Evolutionary conservation across 345 rosid genomes (phyloP).

Genomic region (Reutealis trisperma): DNA sequence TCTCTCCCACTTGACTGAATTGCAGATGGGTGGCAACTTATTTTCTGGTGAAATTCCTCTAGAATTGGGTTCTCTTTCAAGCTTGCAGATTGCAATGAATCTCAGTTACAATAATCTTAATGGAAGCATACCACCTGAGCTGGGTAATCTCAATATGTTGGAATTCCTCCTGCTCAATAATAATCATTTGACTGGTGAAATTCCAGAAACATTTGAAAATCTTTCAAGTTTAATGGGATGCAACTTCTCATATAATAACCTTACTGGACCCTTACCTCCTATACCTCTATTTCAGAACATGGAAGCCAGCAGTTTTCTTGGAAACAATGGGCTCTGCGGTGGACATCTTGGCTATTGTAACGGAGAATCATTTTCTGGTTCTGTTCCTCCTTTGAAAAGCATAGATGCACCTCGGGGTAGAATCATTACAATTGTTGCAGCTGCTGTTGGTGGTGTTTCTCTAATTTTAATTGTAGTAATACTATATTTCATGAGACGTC

Average conservation of each 20-base stretch:
- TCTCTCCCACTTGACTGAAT: constrained; percentile 65
- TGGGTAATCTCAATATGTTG: constrained; percentile 73
- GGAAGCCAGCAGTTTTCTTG: constrained; percentile 63
- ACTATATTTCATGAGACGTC: constrained; percentile 53
- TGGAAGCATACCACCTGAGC: constrained; percentile 61
- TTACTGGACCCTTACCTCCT: constrained; percentile 64
- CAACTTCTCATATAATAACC: constrained; percentile 74
- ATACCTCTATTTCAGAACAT: constrained; percentile 62
- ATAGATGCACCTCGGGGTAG: constrained; percentile 30
- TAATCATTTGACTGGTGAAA: constrained; percentile 69
- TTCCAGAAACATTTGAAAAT: constrained; percentile 62
- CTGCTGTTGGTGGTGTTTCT: constrained; percentile 50
- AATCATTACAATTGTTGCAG: constrained; percentile 52
- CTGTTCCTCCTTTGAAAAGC: constrained; percentile 24
- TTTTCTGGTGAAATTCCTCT: constrained; percentile 64
- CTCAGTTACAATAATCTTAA: constrained; percentile 69
- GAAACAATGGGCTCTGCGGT: constrained; percentile 62
- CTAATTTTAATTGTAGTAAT: constrained; percentile 47
- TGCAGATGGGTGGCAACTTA: constrained; percentile 81
- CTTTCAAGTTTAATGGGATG: constrained; percentile 76
- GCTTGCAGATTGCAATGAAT: constrained; percentile 84
- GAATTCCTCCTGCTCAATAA: constrained; percentile 72
- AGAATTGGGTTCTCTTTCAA: constrained; percentile 59
- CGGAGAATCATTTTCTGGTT: constrained; percentile 8
- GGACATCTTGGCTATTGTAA: constrained; percentile 42